Evolutionary conservation across 2,329 filamentous ascomycete species (phyloP), one percentile per base, ranked within the genome.

Genomic region (Claviceps purpurea): DNA sequence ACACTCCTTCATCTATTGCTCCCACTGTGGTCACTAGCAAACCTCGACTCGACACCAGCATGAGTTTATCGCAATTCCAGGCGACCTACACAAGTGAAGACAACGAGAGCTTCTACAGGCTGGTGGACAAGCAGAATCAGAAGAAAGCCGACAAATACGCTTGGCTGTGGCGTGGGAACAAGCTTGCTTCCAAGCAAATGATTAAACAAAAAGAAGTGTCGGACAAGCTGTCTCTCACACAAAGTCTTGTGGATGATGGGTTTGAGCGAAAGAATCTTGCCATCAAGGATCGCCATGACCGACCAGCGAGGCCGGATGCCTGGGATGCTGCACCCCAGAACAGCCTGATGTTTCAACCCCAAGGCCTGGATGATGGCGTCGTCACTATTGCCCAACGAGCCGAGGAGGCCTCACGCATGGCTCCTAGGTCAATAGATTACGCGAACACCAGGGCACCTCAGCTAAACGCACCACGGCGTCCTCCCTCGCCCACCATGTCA

Each of bases 1-100:
- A 89, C 57, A 95, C 89, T 1, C 89, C 89, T 0, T 72, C 72
- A 55, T 84, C 84, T 0, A 72, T 79, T 1, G 68, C 64, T 22
- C 68, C 68, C 40, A 64, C 68, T 10, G 64, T 62, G 22, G 61
- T 64, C 16, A 63, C 65, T 18, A 65, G 69, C 49, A 72, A 69
- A 51, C 70, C 71, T 53, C 68, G 75, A 37, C 73, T 88, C 18
- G 84, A 95, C 64, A 81, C 84, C 43, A 84, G 84, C 59, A 81
- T 97, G 73, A 89, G 85, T 54, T 76, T 98, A 1, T 81, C 84
- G 50, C 80, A 84, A 1, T 98, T 96, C 61, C 93, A 98, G 64
- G 78, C 86, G 3, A 91, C 87, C 59, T 97, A 96, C 69, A 98
- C 91, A 1, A 95, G 89, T 62, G 93, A 98, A 67, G 93, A 98